These are phyloP conservation scores for Fusarium haematococcum DNA, from an alignment of 2,329 filamentous ascomycete genomes.

Conservation along the genomic window DNA sequence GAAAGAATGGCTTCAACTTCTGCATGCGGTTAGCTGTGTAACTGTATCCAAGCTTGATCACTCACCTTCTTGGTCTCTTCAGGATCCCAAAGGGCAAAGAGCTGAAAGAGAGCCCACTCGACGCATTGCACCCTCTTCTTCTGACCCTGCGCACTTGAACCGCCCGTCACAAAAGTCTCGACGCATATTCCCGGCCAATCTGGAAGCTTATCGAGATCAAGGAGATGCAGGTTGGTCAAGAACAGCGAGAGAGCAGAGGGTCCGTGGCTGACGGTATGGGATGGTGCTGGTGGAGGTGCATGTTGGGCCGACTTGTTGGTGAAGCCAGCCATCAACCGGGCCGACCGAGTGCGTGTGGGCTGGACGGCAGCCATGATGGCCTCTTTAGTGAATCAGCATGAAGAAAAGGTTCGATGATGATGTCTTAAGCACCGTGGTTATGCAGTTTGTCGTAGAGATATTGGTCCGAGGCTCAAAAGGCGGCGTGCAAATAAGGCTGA, in stretches of 20 bases:
- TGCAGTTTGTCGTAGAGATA: slow-evolving; percentile 28
- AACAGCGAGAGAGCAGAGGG: slow-evolving; percentile 62
- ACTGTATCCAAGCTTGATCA: background rate
- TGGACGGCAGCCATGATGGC: slow-evolving; percentile 42
- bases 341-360: slow-evolving; percentile 43
- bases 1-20: slow-evolving; percentile 93
- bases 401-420: background rate
- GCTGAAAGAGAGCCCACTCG: slow-evolving; percentile 91
- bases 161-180: slow-evolving; percentile 73
- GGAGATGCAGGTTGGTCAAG: slow-evolving; percentile 83
- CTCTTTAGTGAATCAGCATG: background rate
- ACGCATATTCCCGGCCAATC: slow-evolving; percentile 85
- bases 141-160: slow-evolving; percentile 76
- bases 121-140: slow-evolving; percentile 85
- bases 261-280: slow-evolving; percentile 25
- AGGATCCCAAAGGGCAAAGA: slow-evolving; percentile 87
- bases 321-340: slow-evolving; percentile 43
- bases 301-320: slow-evolving; percentile 35
- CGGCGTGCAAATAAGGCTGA: slow-evolving; percentile 38
- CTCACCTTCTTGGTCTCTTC: slow-evolving; percentile 78
- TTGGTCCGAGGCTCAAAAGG: slow-evolving; percentile 26
- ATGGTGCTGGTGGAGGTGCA: background rate
- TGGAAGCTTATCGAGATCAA: slow-evolving; percentile 79
- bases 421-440: background rate
- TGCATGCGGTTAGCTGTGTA: slow-evolving; percentile 50